phyloP scores from a whole-genome alignment of 2,329 filamentous ascomycete species.

The Exophiala mesophila region DNA sequence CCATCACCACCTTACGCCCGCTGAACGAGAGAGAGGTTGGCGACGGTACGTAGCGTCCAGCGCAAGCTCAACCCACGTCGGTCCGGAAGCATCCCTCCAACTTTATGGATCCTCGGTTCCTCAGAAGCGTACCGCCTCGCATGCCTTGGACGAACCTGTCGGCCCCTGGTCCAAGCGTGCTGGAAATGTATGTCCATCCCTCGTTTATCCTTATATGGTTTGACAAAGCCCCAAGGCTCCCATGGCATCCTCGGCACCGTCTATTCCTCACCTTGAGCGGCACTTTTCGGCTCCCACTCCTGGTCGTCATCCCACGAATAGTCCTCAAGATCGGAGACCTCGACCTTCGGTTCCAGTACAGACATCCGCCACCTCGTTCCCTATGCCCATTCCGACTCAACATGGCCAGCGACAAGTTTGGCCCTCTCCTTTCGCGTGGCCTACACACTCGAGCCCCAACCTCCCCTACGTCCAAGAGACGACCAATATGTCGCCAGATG shows the following conservation, averaged over 20 bases:
- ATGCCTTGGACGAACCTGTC: slow-evolving; percentile 30
- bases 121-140: slow-evolving; percentile 22
- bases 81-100: background rate
- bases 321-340: slow-evolving; percentile 3
- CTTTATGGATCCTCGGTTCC: slow-evolving; percentile 17
- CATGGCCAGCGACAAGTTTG: no score
- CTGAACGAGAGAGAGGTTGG: slow-evolving; percentile 20
- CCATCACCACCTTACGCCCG: slow-evolving; percentile 19
- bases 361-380: slow-evolving; percentile 29
- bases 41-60: slow-evolving; percentile 14
- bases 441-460: no score
- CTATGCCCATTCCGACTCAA: slow-evolving; percentile 26
- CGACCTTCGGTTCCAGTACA: slow-evolving; percentile 34
- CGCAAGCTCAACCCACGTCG: slow-evolving; percentile 8
- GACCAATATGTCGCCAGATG: slow-evolving; percentile 39
- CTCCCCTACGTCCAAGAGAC: slow-evolving; percentile 35
- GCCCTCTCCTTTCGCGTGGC: no score
- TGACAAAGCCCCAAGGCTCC: slow-evolving; percentile 21
- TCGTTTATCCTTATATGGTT: slow-evolving; percentile 19
- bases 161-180: slow-evolving; percentile 39
- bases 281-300: slow-evolving; percentile 22
- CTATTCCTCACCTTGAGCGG: slow-evolving; percentile 24
- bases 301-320: slow-evolving; percentile 5
- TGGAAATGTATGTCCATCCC: slow-evolving; percentile 25
- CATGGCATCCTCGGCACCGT: slow-evolving; percentile 18